Evolutionary conservation across 805 yeast species (phyloP).

Genomic region (Ogataea trehalophila): DNA sequence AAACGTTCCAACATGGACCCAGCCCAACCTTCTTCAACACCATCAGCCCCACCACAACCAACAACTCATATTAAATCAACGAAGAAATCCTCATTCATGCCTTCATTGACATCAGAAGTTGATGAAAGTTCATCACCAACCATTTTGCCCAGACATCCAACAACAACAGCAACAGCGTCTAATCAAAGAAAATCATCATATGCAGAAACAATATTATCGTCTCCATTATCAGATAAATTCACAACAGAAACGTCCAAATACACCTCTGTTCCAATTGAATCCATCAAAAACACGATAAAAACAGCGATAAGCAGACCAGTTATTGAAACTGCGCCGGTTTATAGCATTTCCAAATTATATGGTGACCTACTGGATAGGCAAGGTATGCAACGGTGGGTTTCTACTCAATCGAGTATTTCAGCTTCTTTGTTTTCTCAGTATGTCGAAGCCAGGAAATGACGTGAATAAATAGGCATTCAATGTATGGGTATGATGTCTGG

Average conservation of each 20-base stretch:
- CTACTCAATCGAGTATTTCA: neutral
- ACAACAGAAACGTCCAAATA: conserved; percentile 16
- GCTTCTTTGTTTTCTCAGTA: neutral
- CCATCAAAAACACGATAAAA: conserved; percentile 7
- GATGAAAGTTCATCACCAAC: neutral
- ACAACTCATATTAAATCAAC: neutral
- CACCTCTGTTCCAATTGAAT: conserved; percentile 13
- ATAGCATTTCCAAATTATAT: neutral
- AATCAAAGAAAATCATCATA: neutral
- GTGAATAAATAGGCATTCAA: neutral
- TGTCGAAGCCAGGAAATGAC: neutral
- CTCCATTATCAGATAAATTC: conserved; percentile 9
- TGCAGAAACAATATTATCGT: conserved; percentile 6
- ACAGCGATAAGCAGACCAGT: conserved; percentile 12
- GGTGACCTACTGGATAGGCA: neutral
- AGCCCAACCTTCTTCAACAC: neutral
- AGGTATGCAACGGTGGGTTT: neutral
- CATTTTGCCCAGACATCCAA: no score
- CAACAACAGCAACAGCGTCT: neutral
- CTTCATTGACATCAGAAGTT: neutral
- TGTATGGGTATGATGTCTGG: neutral
- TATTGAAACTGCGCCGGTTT: conserved; percentile 13
- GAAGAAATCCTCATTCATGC: neutral
- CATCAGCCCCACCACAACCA: neutral
- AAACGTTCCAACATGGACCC: conserved; percentile 4